phyloP scores from a whole-genome alignment of 2,329 filamentous ascomycete genomes.

The Septoria petroselini region DNA sequence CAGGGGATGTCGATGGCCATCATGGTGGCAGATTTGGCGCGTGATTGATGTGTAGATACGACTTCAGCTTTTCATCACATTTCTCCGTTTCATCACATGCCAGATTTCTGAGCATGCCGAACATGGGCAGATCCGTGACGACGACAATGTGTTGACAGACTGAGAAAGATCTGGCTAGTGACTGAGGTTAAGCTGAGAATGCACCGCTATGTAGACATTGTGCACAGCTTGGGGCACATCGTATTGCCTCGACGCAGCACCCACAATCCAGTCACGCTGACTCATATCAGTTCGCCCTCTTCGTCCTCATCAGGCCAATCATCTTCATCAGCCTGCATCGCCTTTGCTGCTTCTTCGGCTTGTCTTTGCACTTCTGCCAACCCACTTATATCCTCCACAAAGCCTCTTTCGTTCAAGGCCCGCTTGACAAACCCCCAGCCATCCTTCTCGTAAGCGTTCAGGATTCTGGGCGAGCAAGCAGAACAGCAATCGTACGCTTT shows the following conservation, averaged over 20 bases:
- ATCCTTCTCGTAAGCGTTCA: conserved; percentile 63
- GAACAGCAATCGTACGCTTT: conserved; percentile 77
- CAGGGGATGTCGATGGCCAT: background rate
- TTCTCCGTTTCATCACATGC: too few species aligned
- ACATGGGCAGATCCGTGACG: too few species aligned
- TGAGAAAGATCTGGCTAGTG: too few species aligned
- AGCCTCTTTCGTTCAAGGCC: conserved; percentile 71
- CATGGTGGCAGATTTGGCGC: background rate
- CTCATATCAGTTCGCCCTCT: conserved; percentile 48
- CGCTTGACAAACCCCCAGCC: conserved; percentile 75
- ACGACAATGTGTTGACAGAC: too few species aligned
- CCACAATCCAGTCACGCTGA: background rate
- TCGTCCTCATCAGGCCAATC: conserved; percentile 52
- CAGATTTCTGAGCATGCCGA: too few species aligned
- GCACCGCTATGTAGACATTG: too few species aligned
- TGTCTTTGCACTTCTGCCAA: conserved; percentile 62
- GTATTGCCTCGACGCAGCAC: too few species aligned
- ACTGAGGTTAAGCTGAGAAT: too few species aligned
- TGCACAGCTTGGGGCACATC: background rate
- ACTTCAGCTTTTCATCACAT: background rate
- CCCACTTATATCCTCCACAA: conserved; percentile 72
- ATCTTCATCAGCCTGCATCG: conserved; percentile 62
- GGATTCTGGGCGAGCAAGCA: conserved; percentile 69
- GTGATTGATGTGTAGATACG: background rate
- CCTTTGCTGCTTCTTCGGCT: conserved; percentile 47